phyloP scores from a whole-genome alignment of 352 stramenopile species.

The Plasmopara muralis region DNA sequence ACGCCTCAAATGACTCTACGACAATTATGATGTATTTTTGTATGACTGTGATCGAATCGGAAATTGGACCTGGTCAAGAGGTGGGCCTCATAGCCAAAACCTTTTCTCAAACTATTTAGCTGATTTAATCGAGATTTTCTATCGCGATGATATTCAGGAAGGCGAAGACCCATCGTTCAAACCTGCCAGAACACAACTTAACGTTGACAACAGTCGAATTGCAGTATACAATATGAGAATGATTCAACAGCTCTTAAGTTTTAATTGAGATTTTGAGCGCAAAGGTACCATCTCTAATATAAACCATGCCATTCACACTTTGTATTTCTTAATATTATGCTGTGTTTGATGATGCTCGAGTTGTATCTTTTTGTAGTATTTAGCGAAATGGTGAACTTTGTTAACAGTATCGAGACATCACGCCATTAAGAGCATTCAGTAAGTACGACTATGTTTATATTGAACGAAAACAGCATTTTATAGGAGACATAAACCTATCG shows the following conservation, averaged over 20 bases:
- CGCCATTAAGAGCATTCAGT: too few relatives aligned
- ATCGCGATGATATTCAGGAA: constrained; percentile 9
- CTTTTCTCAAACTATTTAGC: constrained; percentile 6
- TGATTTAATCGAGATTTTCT: constrained; percentile 5
- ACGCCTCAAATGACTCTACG: not conserved
- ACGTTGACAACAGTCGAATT: constrained; percentile 11
- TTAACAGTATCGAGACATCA: too few relatives aligned
- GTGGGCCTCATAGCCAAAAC: constrained; percentile 1
- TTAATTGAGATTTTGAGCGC: constrained; percentile 4
- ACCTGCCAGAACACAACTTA: constrained; percentile 6
- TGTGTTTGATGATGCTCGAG: constrained; percentile 6
- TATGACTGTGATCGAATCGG: not conserved
- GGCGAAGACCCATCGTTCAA: constrained; percentile 4
- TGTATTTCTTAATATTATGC: constrained; percentile 5
- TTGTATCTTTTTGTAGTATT: constrained; percentile 6
- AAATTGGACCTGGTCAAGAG: not conserved
- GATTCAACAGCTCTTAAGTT: constrained; percentile 10
- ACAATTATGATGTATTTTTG: not conserved
- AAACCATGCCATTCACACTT: constrained; percentile 6
- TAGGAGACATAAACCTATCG: constrained; percentile 1
- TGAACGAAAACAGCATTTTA: constrained; percentile 2
- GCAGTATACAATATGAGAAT: constrained; percentile 10
- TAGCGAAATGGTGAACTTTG: not conserved
- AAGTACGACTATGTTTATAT: too few relatives aligned
- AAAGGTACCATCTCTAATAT: constrained; percentile 8